phyloP scores from a whole-genome alignment of 108 stramenopile species.

The Cyclotella choctawhatcheeana region DNA sequence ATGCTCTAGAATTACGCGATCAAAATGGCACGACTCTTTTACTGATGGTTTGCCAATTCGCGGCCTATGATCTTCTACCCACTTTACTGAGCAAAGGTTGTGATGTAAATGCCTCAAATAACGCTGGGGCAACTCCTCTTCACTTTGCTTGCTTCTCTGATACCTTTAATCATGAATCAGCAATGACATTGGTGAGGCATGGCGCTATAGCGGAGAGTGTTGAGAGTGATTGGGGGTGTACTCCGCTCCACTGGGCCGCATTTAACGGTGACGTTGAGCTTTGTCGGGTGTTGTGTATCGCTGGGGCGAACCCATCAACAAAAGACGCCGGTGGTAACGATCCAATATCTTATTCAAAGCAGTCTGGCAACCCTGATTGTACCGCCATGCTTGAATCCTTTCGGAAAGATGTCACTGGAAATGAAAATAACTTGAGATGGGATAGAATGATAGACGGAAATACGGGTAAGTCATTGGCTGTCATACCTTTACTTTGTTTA shows the following conservation, averaged over 20 bases:
- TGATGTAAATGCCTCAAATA: conserved; percentile 52
- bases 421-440: conserved; percentile 27
- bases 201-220: conserved; percentile 52
- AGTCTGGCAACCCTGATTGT: conserved; percentile 41
- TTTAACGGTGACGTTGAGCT: conserved; percentile 43
- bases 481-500: too few relatives aligned
- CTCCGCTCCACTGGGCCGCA: conserved; percentile 62
- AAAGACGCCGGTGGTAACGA: conserved; percentile 53
- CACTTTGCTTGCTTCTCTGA: conserved; percentile 54
- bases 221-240: conserved; percentile 51
- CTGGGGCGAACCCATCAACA: conserved; percentile 51
- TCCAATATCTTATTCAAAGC: conserved; percentile 49
- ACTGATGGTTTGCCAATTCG: conserved; percentile 49
- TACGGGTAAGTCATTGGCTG: too few relatives aligned
- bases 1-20: conserved; percentile 48
- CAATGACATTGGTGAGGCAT: conserved; percentile 41
- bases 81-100: conserved; percentile 49
- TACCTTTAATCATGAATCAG: conserved; percentile 47
- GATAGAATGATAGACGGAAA: conserved; percentile 43
- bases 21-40: conserved; percentile 46
- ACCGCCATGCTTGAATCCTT: conserved; percentile 30
- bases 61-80: conserved; percentile 43
- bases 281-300: conserved; percentile 48
- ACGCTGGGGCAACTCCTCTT: conserved; percentile 43
- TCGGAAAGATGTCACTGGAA: conserved; percentile 6